phyloP scores from a whole-genome alignment of 345 rosid species.

The Eutrema japonicum region DNA sequence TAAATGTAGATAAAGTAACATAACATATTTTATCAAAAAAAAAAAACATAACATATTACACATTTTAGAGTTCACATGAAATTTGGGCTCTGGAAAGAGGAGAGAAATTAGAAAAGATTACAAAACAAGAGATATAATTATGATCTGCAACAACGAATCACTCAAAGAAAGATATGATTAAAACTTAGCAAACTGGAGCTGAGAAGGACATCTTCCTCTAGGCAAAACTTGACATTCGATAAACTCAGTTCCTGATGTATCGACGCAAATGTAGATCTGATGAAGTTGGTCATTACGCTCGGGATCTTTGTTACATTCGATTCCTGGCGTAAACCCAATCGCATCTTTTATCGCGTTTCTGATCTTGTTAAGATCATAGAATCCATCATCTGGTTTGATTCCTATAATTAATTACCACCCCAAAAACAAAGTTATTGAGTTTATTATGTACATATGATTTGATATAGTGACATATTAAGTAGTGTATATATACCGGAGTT shows the following conservation, averaged over 20 bases:
- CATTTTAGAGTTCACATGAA: slow-evolving; percentile 8
- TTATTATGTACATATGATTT: background rate
- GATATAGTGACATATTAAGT: background rate
- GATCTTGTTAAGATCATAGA: slow-evolving; percentile 50
- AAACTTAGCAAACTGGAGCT: slow-evolving; percentile 67
- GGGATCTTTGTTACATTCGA: slow-evolving; percentile 66
- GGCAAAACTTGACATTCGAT: slow-evolving; percentile 66
- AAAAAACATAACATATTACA: background rate
- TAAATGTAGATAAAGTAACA: background rate
- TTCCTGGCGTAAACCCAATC: slow-evolving; percentile 57
- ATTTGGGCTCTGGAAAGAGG: background rate
- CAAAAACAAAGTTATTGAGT: background rate
- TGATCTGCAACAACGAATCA: background rate
- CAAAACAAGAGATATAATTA: background rate
- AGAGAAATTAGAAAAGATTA: background rate
- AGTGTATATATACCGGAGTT: slow-evolving; percentile 46
- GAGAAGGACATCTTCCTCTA: slow-evolving; percentile 50
- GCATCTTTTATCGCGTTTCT: slow-evolving; percentile 54
- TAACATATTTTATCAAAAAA: background rate
- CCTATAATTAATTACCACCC: slow-evolving; percentile 39
- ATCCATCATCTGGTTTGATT: slow-evolving; percentile 62
- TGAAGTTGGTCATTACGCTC: slow-evolving; percentile 56
- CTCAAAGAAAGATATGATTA: slow-evolving; percentile 21
- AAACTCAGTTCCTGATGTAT: slow-evolving; percentile 64
- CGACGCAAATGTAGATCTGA: slow-evolving; percentile 69